phyloP scores from a whole-genome alignment of 2,329 filamentous ascomycete species.

The Hypoxylon sp. region DNA sequence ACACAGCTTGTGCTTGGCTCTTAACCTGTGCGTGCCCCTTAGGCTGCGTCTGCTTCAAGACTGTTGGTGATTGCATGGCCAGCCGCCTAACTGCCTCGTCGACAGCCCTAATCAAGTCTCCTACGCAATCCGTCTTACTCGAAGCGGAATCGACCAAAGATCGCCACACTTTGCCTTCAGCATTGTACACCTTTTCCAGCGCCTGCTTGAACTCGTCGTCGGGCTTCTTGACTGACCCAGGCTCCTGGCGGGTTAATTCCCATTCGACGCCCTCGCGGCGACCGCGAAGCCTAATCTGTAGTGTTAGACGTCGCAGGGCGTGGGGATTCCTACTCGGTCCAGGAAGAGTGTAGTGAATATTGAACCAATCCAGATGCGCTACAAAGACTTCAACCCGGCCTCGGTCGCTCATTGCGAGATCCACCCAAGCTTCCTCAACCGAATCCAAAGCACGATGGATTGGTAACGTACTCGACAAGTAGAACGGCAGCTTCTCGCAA shows the following conservation, averaged over 20 bases:
- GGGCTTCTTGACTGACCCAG: slow-evolving; percentile 40
- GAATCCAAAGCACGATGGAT: slow-evolving; percentile 72
- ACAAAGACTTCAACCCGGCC: slow-evolving; percentile 66
- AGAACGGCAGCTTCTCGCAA: slow-evolving; percentile 67
- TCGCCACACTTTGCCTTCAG: slow-evolving; percentile 48
- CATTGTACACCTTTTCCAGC: slow-evolving; percentile 49
- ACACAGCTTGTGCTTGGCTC: slow-evolving; percentile 37
- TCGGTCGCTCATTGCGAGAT: slow-evolving; percentile 57
- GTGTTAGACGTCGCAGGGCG: slow-evolving; percentile 56
- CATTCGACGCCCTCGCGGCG: slow-evolving; percentile 65
- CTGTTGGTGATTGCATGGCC: slow-evolving; percentile 47
- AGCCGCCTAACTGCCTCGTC: slow-evolving; percentile 62
- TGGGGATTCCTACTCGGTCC: slow-evolving; percentile 46
- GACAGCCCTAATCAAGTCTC: slow-evolving; percentile 60
- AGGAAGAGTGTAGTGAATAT: slow-evolving; percentile 65
- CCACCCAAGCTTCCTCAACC: slow-evolving; percentile 69
- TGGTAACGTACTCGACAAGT: slow-evolving; percentile 72
- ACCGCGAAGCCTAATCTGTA: slow-evolving; percentile 66
- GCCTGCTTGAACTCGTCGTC: slow-evolving; percentile 51
- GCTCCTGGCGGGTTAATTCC: slow-evolving; percentile 60
- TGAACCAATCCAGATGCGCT: slow-evolving; percentile 69
- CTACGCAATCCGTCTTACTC: slow-evolving; percentile 57
- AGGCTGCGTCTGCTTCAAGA: slow-evolving; percentile 45
- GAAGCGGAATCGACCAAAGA: slow-evolving; percentile 58
- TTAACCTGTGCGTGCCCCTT: slow-evolving; percentile 39